phyloP scores from a whole-genome alignment of 768 basidiomycete genomes.

The Collybia nuda region DNA sequence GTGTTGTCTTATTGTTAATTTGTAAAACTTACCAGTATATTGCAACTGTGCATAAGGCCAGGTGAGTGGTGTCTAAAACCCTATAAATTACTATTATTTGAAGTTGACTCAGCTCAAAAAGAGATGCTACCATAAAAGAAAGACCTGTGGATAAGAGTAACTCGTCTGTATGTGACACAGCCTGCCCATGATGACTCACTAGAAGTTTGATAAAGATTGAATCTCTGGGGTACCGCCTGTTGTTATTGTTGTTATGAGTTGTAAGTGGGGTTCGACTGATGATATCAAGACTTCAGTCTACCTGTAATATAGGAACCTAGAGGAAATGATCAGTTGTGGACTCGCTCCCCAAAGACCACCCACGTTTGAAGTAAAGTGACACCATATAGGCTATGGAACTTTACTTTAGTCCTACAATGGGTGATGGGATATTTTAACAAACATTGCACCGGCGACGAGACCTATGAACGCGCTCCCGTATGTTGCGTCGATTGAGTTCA shows the following conservation, averaged over 20 bases:
- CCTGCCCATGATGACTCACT: conserved; percentile 22
- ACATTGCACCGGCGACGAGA: conserved; percentile 43
- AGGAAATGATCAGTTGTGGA: conserved; percentile 2
- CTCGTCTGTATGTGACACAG: not conserved
- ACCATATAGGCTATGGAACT: conserved; percentile 38
- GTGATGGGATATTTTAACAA: conserved; percentile 11
- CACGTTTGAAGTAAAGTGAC: conserved; percentile 45
- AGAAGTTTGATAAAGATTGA: conserved; percentile 35
- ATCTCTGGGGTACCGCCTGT: conserved; percentile 41
- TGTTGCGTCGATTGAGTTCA: conserved; percentile 26
- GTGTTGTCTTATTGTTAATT: not conserved
- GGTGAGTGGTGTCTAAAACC: conserved; percentile 42
- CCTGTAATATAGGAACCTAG: conserved; percentile 44
- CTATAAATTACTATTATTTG: conserved; percentile 16
- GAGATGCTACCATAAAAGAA: conserved; percentile 29
- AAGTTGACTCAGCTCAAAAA: not conserved
- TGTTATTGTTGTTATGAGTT: not conserved
- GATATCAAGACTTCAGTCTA: conserved; percentile 8
- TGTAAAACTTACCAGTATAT: conserved; percentile 42
- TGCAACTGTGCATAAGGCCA: conserved; percentile 40
- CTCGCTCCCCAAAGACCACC: conserved; percentile 10
- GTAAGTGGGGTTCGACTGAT: not conserved
- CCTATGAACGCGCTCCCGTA: conserved; percentile 48
- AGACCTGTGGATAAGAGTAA: conserved; percentile 25
- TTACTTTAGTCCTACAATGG: no score